phyloP scores from a whole-genome alignment of 2,329 filamentous ascomycete genomes.

The Fusarium chaquense region DNA sequence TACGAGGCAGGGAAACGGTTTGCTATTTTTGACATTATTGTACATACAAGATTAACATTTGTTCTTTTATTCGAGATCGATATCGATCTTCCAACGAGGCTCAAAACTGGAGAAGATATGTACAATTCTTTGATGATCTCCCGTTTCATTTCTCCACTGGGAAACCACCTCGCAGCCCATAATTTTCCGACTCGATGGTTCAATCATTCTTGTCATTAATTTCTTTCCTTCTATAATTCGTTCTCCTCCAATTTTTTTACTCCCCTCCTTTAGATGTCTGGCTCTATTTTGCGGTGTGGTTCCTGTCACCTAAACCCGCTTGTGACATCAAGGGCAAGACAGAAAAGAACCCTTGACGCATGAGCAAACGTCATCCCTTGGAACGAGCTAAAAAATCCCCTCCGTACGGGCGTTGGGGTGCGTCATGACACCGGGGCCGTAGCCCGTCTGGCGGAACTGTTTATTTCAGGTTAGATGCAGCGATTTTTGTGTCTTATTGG shows the following conservation, averaged over 20 bases:
- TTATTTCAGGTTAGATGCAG: slow-evolving; percentile 15
- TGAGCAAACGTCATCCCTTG: slow-evolving; percentile 32
- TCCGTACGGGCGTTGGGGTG: slow-evolving; percentile 19
- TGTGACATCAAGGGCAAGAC: slow-evolving; percentile 5
- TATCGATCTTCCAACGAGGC: slow-evolving; percentile 13
- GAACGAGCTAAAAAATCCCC: slow-evolving; percentile 3
- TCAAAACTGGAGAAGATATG: slow-evolving; percentile 27
- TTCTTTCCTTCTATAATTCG: not conserved
- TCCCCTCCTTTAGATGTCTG: not conserved
- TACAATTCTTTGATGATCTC: slow-evolving; percentile 40
- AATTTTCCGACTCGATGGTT: not conserved
- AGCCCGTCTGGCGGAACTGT: not conserved
- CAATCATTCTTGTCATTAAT: not conserved
- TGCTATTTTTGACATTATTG: slow-evolving; percentile 8
- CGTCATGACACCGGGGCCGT: slow-evolving; percentile 37
- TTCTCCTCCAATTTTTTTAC: not conserved
- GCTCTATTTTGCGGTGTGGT: not conserved
- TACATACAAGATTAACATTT: not conserved
- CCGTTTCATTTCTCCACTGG: slow-evolving; percentile 36
- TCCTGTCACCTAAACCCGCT: slow-evolving; percentile 23
- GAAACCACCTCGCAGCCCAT: slow-evolving; percentile 27
- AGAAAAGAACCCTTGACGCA: slow-evolving; percentile 33
- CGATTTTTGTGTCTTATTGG: not conserved
- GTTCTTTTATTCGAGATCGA: slow-evolving; percentile 8
- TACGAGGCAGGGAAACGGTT: not conserved